Conservation (phyloP, 495 filamentous ascomycete species). For the Neurospora sp. region DNA sequence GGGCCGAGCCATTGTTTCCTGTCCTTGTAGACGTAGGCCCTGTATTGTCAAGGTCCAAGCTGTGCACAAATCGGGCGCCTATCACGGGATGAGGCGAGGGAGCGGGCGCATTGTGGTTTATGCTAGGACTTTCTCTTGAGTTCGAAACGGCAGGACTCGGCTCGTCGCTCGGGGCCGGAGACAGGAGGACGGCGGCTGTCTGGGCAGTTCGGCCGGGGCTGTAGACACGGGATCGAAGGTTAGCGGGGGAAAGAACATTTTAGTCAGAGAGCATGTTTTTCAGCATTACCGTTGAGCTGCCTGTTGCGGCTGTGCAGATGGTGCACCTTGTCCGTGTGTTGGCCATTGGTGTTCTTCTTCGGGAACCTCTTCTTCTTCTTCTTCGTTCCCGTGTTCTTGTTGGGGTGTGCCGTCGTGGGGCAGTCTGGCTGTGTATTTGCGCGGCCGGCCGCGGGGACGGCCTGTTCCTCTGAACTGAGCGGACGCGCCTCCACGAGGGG, state of each 20-base stretch:
- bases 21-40: background rate
- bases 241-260: background rate
- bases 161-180: conserved; percentile 48
- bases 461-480: background rate
- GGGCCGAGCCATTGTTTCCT: background rate
- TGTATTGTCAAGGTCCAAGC: background rate
- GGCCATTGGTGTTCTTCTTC: background rate
- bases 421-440: background rate
- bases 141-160: conserved; percentile 31
- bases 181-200: conserved; percentile 34
- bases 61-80: conserved; percentile 19
- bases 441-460: background rate
- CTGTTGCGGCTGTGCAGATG: conserved; percentile 3
- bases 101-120: background rate
- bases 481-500: background rate
- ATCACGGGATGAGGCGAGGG: conserved; percentile 7
- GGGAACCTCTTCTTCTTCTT: background rate
- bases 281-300: conserved; percentile 7
- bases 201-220: background rate
- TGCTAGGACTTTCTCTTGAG: conserved; percentile 21
- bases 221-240: background rate
- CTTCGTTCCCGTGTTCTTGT: background rate
- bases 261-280: conserved; percentile 1
- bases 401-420: background rate
- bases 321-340: background rate